Conservation (phyloP, 106 monocot genomes). For the Posidonia australis region DNA sequence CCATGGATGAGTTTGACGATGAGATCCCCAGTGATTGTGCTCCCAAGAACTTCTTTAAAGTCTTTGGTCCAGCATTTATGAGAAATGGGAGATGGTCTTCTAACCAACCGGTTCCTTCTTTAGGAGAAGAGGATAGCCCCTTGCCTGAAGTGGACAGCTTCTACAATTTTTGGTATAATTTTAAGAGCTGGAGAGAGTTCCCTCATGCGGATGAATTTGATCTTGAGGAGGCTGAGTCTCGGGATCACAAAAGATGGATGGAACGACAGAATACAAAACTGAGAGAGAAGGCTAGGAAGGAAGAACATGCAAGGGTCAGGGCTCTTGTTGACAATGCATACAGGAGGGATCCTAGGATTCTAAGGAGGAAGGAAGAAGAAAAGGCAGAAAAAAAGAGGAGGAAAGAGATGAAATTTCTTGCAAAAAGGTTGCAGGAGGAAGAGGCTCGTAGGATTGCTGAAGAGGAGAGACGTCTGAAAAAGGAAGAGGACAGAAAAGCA, state of each 20-base stretch:
- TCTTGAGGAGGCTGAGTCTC: constrained; percentile 76
- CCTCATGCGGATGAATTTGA: constrained; percentile 86
- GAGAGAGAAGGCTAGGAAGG: constrained; percentile 76
- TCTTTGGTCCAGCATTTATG: constrained; percentile 90
- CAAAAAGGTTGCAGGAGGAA: constrained; percentile 70
- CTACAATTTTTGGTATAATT: constrained; percentile 78
- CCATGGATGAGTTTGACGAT: constrained; percentile 96
- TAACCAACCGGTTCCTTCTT: constrained; percentile 46
- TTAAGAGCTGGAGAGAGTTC: constrained; percentile 96
- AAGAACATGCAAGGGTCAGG: constrained; percentile 60
- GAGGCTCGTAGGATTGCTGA: constrained; percentile 56
- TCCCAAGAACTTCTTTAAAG: constrained; percentile 80
- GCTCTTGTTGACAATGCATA: constrained; percentile 86
- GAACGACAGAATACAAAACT: constrained; percentile 90
- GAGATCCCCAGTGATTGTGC: constrained; percentile 83
- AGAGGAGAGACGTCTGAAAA: constrained; percentile 47
- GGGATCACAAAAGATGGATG: constrained; percentile 97
- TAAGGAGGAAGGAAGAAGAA: constrained; percentile 64
- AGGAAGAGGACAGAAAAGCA: constrained; percentile 56
- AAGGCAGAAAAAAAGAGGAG: constrained; percentile 78
- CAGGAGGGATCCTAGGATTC: constrained; percentile 79
- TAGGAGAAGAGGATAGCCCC: constrained; percentile 58
- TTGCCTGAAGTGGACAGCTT: constrained; percentile 63
- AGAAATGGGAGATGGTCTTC: constrained; percentile 87
- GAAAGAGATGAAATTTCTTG: constrained; percentile 58